These are phyloP conservation scores for Eutypella sp. DNA, from an alignment of 2,329 filamentous ascomycete genomes.

Conservation along the genomic window DNA sequence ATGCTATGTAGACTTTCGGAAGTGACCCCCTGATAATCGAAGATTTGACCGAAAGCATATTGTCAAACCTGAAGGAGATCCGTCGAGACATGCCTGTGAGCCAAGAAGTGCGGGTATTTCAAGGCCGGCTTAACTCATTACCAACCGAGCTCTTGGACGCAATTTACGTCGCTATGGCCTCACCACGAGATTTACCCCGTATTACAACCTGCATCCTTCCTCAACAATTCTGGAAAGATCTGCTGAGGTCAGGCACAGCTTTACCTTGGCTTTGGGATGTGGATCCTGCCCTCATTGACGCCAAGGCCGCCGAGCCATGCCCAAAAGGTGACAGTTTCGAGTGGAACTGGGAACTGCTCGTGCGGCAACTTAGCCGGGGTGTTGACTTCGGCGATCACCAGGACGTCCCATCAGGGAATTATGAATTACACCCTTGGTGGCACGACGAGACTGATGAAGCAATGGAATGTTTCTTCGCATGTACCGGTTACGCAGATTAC, in stretches of 20 bases:
- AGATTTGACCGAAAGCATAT: not conserved
- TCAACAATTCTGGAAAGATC: conserved; percentile 6
- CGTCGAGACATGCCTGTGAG: not conserved
- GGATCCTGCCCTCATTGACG: not conserved
- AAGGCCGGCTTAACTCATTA: not conserved
- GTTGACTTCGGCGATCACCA: conserved; percentile 5
- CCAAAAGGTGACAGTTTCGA: conserved; percentile 4
- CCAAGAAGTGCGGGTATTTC: not conserved
- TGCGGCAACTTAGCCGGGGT: conserved; percentile 1
- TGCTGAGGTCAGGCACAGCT: conserved; percentile 2
- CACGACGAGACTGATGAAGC: not conserved
- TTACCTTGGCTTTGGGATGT: conserved; percentile 9
- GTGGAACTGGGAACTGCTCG: conserved; percentile 11
- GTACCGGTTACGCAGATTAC: conserved; percentile 2
- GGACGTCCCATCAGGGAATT: conserved; percentile 3
- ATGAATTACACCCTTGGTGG: not conserved
- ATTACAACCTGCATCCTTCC: not conserved
- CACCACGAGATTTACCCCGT: conserved; percentile 1
- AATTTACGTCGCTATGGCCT: not conserved
- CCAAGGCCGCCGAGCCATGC: conserved; percentile 5
- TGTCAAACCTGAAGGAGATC: not conserved
- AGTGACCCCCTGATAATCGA: not conserved
- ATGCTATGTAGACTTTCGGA: not conserved
- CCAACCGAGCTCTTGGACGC: not conserved
- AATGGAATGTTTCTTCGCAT: not conserved